Evolutionary conservation across 2,329 filamentous ascomycete species (phyloP), one percentile per base, ranked within the genome.

Genomic region (Dactylonectria macrodidyma): DNA sequence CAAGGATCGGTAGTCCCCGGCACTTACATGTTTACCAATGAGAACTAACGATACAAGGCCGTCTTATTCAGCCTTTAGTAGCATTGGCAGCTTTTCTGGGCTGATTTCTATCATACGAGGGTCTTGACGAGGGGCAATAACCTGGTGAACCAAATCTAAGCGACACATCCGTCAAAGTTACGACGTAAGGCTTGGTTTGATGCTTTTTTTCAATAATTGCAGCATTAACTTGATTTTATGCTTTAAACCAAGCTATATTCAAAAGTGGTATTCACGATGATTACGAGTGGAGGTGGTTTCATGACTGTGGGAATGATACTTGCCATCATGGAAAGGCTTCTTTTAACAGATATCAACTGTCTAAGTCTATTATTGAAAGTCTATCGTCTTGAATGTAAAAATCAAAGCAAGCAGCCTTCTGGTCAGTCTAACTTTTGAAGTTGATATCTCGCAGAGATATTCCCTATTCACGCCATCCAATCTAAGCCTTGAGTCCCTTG

Each of bases 401-500:
- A 3, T 6, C 11, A 22, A 54, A 36, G 50, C 12, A 19, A 24
- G n/a, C n/a, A 7, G 2, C n/a, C 10, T 24, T 19, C 14, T 19
- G 11, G 10, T 5, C n/a, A n/a, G 19, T 54, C 5, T 22, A 36
- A 22, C 16, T 51, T n/a, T 4, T 10, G n/a, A 14, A n/a, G 5
- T 38, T 19, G 7, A n/a, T n/a, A 62, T 33, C 38, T 56, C 36
- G 5, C 22, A 38, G 36, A 38, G 36, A 38, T 38, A 38, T 6
- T 14, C 10, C 11, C 36, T 10, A 38, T 38, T 12, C 3, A 24
- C 6, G 14, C 26, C 7, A 30, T 7, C 5, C 12, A 46, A 7
- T 30, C 34, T 67, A 73, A 1, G 36, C 47, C 48, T 69, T 73
- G 26, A 30, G 26, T 30, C 26, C 26, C 52, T 70, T 70, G 0